Conservation (phyloP, 176 grass and related monocot species). For the Areca catechu region DNA sequence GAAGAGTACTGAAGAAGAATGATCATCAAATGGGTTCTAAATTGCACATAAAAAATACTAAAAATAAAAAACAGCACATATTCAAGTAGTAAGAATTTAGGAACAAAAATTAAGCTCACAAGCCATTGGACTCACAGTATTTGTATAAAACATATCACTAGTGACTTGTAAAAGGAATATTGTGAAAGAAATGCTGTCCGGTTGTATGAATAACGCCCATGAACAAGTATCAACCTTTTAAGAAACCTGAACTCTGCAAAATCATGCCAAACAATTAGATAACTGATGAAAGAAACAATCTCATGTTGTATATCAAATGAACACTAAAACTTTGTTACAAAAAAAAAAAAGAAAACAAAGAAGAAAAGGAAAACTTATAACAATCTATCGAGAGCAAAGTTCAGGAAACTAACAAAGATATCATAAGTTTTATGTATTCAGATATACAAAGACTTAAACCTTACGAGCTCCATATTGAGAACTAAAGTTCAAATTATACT, state of each 20-base stretch:
- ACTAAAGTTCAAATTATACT: too few species aligned
- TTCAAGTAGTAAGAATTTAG: too few species aligned
- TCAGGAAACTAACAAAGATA: too few species aligned
- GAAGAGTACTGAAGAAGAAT: slow-evolving; percentile 4
- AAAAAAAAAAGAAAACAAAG: too few species aligned
- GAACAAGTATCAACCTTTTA: slow-evolving; percentile 84
- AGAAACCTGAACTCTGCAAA: slow-evolving; percentile 89
- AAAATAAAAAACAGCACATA: not conserved
- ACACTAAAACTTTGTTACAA: too few species aligned
- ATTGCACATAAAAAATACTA: slow-evolving; percentile 7
- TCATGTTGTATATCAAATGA: too few species aligned
- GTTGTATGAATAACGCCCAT: slow-evolving; percentile 93
- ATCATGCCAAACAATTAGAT: slow-evolving; percentile 2
- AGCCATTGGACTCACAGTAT: slow-evolving; percentile 54
- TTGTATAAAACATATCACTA: slow-evolving; percentile 88
- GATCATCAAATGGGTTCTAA: not conserved
- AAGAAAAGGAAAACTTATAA: too few species aligned
- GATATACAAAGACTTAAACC: too few species aligned
- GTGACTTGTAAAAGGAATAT: slow-evolving; percentile 94
- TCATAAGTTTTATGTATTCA: too few species aligned
- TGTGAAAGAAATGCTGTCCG: slow-evolving; percentile 84
- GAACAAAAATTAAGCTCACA: too few species aligned
- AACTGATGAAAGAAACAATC: slow-evolving; percentile 5
- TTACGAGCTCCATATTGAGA: too few species aligned
- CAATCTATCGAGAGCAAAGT: too few species aligned